Evolutionary conservation across 2,329 filamentous ascomycete species (phyloP).

Genomic region (Trichoderma polysporum): DNA sequence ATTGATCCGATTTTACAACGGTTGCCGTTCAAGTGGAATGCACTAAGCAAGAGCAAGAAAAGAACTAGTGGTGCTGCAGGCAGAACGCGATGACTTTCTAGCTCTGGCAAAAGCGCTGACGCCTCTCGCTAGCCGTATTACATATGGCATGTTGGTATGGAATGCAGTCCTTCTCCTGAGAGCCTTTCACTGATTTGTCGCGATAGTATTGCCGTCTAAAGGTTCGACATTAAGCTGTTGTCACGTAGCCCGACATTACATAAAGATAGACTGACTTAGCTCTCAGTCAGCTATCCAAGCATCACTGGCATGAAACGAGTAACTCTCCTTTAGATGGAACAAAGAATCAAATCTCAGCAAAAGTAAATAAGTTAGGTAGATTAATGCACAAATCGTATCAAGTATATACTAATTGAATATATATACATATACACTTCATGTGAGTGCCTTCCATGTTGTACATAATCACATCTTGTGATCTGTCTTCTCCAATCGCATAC

Average conservation of each 20-base stretch:
- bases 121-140: background rate
- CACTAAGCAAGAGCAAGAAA: background rate
- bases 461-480: slow-evolving; percentile 6
- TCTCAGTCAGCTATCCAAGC: background rate
- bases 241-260: background rate
- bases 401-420: background rate
- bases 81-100: background rate
- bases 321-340: background rate
- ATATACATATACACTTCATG: slow-evolving; percentile 3
- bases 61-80: background rate
- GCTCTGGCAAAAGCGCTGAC: background rate
- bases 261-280: background rate
- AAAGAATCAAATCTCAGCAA: background rate
- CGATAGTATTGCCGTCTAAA: background rate
- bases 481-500: background rate
- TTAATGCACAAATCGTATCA: background rate
- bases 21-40: background rate
- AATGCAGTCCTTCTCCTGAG: background rate
- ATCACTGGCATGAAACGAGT: background rate
- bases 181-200: background rate
- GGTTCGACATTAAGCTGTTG: background rate
- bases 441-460: background rate
- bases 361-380: background rate
- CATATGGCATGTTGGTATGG: background rate
- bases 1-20: background rate